phyloP scores from a whole-genome alignment of 306 rosid species.

The Begonia loranthoides region DNA sequence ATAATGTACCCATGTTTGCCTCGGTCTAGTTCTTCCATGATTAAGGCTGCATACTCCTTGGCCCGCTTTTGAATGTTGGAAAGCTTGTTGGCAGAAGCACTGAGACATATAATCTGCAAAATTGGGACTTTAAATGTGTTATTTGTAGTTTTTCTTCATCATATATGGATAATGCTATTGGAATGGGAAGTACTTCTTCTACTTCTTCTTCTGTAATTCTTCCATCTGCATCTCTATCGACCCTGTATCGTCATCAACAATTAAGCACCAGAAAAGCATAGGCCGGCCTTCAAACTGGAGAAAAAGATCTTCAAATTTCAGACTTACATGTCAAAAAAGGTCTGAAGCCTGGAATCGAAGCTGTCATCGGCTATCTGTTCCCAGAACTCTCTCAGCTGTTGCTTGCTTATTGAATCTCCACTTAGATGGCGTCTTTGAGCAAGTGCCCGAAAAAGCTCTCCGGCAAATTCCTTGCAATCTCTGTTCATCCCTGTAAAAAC shows the following conservation, averaged over 20 bases:
- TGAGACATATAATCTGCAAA: constrained; percentile 35
- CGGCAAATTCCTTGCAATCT: constrained; percentile 50
- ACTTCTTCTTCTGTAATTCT: constrained; percentile 46
- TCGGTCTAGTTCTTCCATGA: constrained; percentile 57
- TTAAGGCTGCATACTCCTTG: constrained; percentile 39
- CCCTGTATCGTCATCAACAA: constrained; percentile 21
- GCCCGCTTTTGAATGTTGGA: constrained; percentile 41
- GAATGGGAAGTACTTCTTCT: constrained; percentile 16
- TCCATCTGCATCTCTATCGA: constrained; percentile 47
- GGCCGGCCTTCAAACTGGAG: no score
- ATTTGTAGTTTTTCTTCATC: not conserved
- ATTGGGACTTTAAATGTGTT: no score
- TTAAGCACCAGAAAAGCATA: not conserved
- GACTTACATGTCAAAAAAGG: constrained; percentile 51
- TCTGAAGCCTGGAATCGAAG: constrained; percentile 46
- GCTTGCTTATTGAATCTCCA: constrained; percentile 26
- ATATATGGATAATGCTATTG: not conserved
- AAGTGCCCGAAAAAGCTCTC: constrained; percentile 40
- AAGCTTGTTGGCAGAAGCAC: constrained; percentile 50
- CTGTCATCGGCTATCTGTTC: constrained; percentile 41
- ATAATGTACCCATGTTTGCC: constrained; percentile 37
- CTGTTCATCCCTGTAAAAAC: constrained; percentile 37
- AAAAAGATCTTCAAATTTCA: no score
- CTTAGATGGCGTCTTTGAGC: constrained; percentile 29
- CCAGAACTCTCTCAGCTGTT: constrained; percentile 37